These are phyloP conservation scores for Gymnopus androsaceus DNA, from an alignment of 1,284 basidiomycete genomes.

Conservation along the genomic window DNA sequence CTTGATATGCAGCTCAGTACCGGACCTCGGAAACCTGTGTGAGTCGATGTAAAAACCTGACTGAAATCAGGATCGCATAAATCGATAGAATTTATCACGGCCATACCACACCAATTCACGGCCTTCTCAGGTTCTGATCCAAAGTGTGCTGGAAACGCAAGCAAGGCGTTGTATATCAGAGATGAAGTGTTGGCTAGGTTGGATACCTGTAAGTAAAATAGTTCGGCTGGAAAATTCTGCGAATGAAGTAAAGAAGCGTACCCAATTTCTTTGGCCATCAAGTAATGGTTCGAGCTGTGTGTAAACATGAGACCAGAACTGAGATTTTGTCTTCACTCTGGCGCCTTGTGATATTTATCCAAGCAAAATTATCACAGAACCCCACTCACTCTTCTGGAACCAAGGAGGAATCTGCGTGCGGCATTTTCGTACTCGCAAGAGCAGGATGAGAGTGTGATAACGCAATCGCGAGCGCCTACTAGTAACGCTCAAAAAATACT, in stretches of 20 bases:
- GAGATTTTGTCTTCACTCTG: slow-evolving; percentile 61
- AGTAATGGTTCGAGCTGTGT: slow-evolving; percentile 64
- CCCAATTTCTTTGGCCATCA: slow-evolving; percentile 76
- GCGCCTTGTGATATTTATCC: background rate
- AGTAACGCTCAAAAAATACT: slow-evolving; percentile 1
- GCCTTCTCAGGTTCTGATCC: slow-evolving; percentile 59
- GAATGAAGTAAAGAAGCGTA: slow-evolving; percentile 32
- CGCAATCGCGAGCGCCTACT: background rate
- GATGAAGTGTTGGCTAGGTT: slow-evolving; percentile 84
- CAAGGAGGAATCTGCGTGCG: slow-evolving; percentile 80
- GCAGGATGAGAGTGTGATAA: background rate
- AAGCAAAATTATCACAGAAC: background rate
- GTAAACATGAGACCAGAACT: slow-evolving; percentile 79
- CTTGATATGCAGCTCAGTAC: slow-evolving; percentile 21
- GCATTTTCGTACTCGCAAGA: slow-evolving; percentile 49
- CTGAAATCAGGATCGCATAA: background rate
- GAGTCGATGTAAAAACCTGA: slow-evolving; percentile 83
- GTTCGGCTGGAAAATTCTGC: background rate
- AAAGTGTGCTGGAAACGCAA: slow-evolving; percentile 67
- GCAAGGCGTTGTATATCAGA: slow-evolving; percentile 75
- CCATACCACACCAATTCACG: slow-evolving; percentile 90
- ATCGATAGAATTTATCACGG: slow-evolving; percentile 13
- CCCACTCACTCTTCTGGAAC: slow-evolving; percentile 54
- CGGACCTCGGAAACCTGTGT: slow-evolving; percentile 54
- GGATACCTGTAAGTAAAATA: slow-evolving; percentile 75